Base-by-base conservation (phyloP, 495 filamentous ascomycete genomes). In the Tuber melanosporum region DNA sequence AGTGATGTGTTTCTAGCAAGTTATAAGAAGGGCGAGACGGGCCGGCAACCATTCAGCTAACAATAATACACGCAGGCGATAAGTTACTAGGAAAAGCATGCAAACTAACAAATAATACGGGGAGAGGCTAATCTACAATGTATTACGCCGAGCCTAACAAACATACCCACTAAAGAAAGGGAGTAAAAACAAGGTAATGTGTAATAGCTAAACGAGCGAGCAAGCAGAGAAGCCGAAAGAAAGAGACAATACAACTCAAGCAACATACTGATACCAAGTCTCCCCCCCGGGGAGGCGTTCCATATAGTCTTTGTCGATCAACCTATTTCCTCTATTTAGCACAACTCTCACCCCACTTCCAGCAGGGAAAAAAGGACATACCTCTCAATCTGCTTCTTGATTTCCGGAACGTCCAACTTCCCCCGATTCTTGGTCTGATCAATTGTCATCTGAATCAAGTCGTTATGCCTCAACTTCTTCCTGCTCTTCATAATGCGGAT, bases 341-440 rank as follows among this genome's bases (percentile, higher is more conserved):
- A n/a, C 15, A 49, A n/a, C 14, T 20, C 49, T 42, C 41, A 5
- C 43, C 8, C 3, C 57, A n/a, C 32, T 8, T 73, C 46, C n/a
- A 41, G 70, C 73, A 20, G 22, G 19, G 10, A 72, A 41, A 47
- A 45, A n/a, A 73, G 66, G 49, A 87, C 91, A 78, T 84, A 96
- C 92, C 92, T 95, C 82, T 98, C 95, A 84, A 99, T 97, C 83
- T 98, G 95, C 86, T 90, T 89, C 89, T 99, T 99, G 75, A 99
- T 98, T 78, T 95, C 94, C 19, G 85, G 86, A 73, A 93, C 88
- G 82, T 97, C 94, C 74, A 99, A 86, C 32, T 90, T 91, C 3
- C 95, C 95, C 62, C 96, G 88, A 66, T 86, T 91, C 86, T 89
- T 93, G 22, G 95, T 98, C 80, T 93, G 93, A 77, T 90, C 91